These are phyloP conservation scores for Pythium periplocum DNA, from an alignment of 352 stramenopile genomes.

Conservation along the genomic window DNA sequence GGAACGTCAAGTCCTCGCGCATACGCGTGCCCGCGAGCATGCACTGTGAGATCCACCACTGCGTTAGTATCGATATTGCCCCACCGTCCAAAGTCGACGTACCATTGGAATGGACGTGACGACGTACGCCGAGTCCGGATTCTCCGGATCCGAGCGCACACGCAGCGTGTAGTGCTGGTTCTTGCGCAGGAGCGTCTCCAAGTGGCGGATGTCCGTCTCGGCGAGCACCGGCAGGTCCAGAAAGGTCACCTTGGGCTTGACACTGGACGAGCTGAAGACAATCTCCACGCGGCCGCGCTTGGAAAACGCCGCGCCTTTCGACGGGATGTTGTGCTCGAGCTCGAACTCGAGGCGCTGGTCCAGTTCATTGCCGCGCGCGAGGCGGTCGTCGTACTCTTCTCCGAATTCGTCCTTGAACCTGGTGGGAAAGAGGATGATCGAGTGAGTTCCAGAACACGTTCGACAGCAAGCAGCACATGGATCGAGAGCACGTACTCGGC, in stretches of 20 bases:
- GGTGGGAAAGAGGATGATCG: conserved; percentile 1
- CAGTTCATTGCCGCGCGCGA: conserved; percentile 22
- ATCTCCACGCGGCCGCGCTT: conserved; percentile 56
- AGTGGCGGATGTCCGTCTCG: conserved; percentile 32
- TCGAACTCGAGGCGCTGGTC: conserved; percentile 51
- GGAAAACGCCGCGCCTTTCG: conserved; percentile 27
- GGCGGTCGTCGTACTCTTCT: conserved; percentile 54
- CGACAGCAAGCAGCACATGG: background rate
- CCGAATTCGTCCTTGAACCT: conserved; percentile 69
- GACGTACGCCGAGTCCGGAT: conserved; percentile 61
- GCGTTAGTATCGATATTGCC: too few relatives aligned
- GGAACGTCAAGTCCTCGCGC: conserved; percentile 79
- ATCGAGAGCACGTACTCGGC: conserved; percentile 37
- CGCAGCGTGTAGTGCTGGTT: conserved; percentile 68
- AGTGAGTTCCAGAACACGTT: conserved; percentile 3
- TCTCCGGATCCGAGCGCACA: conserved; percentile 46
- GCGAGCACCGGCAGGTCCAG: conserved; percentile 38
- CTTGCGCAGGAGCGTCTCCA: conserved; percentile 37
- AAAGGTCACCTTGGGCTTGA: conserved; percentile 65
- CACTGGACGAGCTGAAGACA: conserved; percentile 37
- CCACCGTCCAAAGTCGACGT: background rate
- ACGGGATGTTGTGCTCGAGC: conserved; percentile 58
- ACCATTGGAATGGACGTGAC: conserved; percentile 73
- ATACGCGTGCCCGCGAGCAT: conserved; percentile 66
- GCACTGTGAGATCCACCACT: conserved; percentile 27